Evolutionary conservation across 164 flowering plant species (phyloP).

Genomic region (Stephania cephalantha): DNA sequence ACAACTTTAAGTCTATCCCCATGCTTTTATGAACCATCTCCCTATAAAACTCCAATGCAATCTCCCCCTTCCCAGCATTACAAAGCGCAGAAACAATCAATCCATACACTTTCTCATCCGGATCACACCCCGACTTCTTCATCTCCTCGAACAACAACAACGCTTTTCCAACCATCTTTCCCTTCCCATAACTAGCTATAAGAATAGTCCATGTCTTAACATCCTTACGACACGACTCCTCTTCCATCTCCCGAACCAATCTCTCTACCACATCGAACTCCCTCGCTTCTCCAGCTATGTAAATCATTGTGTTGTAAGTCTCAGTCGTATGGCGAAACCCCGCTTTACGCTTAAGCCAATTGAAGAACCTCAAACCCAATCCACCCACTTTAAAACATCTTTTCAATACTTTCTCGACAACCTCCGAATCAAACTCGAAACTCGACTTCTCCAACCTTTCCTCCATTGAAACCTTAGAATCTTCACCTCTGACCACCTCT

Average conservation of each 20-base stretch:
- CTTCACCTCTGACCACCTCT: slow-evolving; percentile 41
- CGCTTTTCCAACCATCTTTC: slow-evolving; percentile 47
- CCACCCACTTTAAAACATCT: slow-evolving; percentile 73
- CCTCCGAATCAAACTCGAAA: slow-evolving; percentile 32
- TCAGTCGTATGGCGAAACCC: slow-evolving; percentile 48
- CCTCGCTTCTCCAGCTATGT: slow-evolving; percentile 62
- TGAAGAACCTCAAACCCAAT: slow-evolving; percentile 61
- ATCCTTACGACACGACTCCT: slow-evolving; percentile 36
- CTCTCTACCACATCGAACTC: slow-evolving; percentile 48
- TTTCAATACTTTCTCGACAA: slow-evolving; percentile 72
- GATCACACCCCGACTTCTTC: slow-evolving; percentile 48
- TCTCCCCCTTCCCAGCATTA: slow-evolving; percentile 44
- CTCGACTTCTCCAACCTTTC: slow-evolving; percentile 39
- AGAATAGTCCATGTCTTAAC: slow-evolving; percentile 78
- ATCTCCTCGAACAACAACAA: slow-evolving; percentile 53
- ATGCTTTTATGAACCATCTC: slow-evolving; percentile 55
- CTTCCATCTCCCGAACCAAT: slow-evolving; percentile 60
- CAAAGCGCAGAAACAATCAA: slow-evolving; percentile 44
- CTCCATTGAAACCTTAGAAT: slow-evolving; percentile 40
- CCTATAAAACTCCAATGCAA: slow-evolving; percentile 71
- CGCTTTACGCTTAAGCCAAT: slow-evolving; percentile 50
- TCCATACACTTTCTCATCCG: slow-evolving; percentile 48
- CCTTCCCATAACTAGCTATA: slow-evolving; percentile 51
- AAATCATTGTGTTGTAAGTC: slow-evolving; percentile 62
- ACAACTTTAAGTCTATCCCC: slow-evolving; percentile 31